Base-by-base conservation (phyloP, 2,329 filamentous ascomycete genomes). In the Chrysosporium queenslandicum region DNA sequence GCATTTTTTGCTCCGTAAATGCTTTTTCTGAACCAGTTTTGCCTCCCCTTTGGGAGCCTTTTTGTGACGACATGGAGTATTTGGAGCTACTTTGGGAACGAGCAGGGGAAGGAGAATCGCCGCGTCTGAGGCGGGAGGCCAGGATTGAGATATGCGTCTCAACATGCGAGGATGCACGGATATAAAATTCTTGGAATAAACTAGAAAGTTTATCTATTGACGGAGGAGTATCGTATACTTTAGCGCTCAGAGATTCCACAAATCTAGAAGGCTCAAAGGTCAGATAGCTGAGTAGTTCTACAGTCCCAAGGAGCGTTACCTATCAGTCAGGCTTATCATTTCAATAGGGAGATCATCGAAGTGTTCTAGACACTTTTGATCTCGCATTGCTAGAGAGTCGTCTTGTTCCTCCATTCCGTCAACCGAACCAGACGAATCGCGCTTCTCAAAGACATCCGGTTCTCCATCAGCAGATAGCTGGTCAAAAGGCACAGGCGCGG, bases 181-280 rank as follows among this genome's bases (percentile, higher is more conserved):
- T 74, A 65, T 98, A 98, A 67, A 97, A 98, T 53, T 94, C 88
- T 69, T 98, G 92, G 65, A 97, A 97, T 50, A 92, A 77, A n/a
- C 80, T 78, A 7, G 89, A 85, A 14, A 97, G 77, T 56, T 80
- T 83, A 45, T 94, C 88, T 63, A 94, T 85, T 42, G 80, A 86
- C 0, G 92, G 83, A 4, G 92, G 92, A 4, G 82, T 83, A 2
- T 86, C 80, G 63, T 96, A 86, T 29, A 94, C 84, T 74, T 87
- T 95, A 60, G 87, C 87, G 45, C 82, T 86, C 23, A 98, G 74
- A 5, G 88, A 91, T 56, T 95, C 88, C 63, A 97, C 83, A 65
- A 98, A 98, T 64, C 88, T 92, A 63, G 20, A 29, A 21, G 34
- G 6, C n/a, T 14, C n/a, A 1, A 32, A 30, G 29, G 20, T 47